Conservation (phyloP, 2,329 filamentous ascomycete genomes). For the Myriosclerotinia scirpicola region DNA sequence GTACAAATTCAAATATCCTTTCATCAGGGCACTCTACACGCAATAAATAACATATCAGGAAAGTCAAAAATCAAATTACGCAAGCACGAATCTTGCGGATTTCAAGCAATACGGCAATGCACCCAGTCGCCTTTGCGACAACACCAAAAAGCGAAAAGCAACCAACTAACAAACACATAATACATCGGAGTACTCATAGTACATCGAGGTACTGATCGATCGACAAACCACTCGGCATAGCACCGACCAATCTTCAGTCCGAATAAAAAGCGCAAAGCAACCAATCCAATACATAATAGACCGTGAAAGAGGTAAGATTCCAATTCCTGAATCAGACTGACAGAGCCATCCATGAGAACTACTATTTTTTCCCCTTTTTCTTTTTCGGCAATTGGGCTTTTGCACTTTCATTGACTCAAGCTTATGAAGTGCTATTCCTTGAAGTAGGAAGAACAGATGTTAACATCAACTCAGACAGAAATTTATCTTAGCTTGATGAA, state of each 20-base stretch:
- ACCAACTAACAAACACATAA: too few species aligned
- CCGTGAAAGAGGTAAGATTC: background rate
- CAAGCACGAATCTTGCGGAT: background rate
- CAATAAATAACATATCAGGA: background rate
- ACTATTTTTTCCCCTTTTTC: background rate
- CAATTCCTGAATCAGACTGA: background rate
- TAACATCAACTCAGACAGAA: background rate
- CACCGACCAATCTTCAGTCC: too few species aligned
- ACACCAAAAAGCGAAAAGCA: background rate
- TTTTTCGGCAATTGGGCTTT: background rate
- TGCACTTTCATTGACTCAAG: background rate
- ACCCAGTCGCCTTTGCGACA: background rate
- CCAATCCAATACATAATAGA: too few species aligned
- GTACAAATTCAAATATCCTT: background rate
- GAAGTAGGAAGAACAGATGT: background rate
- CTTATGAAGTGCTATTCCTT: background rate
- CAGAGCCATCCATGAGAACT: background rate
- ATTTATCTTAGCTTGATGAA: background rate
- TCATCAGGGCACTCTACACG: too few species aligned
- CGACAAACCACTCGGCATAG: too few species aligned
- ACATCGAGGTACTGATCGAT: too few species aligned
- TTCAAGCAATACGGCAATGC: background rate
- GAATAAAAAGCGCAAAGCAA: too few species aligned
- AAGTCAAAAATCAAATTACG: background rate
- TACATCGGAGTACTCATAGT: too few species aligned